Evolutionary conservation across 805 yeast genomes (phyloP).

Genomic region (Hanseniaspora thailandica): DNA sequence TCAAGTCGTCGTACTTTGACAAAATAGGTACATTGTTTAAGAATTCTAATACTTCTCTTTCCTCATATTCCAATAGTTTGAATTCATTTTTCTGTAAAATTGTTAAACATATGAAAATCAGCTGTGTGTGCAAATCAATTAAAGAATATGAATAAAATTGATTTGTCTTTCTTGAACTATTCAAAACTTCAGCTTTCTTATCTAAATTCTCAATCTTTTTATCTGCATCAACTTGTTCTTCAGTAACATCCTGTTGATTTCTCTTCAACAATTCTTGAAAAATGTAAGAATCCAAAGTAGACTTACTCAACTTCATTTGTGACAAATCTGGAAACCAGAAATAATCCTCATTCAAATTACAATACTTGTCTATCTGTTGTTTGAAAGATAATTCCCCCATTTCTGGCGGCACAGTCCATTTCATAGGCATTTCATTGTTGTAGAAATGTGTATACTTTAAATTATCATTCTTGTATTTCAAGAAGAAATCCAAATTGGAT

Average conservation of each 20-base stretch:
- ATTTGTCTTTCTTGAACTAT: slow-evolving; percentile 4
- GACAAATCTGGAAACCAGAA: slow-evolving; percentile 32
- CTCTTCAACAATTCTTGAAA: slow-evolving; percentile 24
- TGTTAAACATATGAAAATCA: slow-evolving; percentile 65
- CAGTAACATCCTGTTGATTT: slow-evolving; percentile 18
- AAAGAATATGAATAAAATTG: slow-evolving; percentile 30
- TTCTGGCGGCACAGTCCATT: not conserved
- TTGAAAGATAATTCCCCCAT: slow-evolving; percentile 7
- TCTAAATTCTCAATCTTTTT: slow-evolving; percentile 7
- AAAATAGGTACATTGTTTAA: slow-evolving; percentile 39
- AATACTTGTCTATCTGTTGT: slow-evolving; percentile 17
- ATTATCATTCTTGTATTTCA: slow-evolving; percentile 26
- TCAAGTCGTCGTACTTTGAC: slow-evolving; percentile 27
- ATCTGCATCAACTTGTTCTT: not conserved
- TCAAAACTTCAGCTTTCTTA: not conserved
- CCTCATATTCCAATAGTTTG: slow-evolving; percentile 74
- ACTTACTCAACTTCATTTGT: slow-evolving; percentile 22
- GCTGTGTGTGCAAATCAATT: slow-evolving; percentile 64
- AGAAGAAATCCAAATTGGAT: slow-evolving; percentile 25
- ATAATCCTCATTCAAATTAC: slow-evolving; percentile 22
- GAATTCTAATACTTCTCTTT: slow-evolving; percentile 73
- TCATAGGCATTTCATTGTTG: slow-evolving; percentile 15
- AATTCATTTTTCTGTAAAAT: slow-evolving; percentile 69
- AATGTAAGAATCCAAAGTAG: slow-evolving; percentile 24
- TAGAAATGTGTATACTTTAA: slow-evolving; percentile 25